Percentiles rank a stretch among this genome's conserved stretches.
These are phyloP conservation scores for Sugiyamaella paludigena DNA, from an alignment of 1,139 yeast species.

Conservation along the genomic window DNA sequence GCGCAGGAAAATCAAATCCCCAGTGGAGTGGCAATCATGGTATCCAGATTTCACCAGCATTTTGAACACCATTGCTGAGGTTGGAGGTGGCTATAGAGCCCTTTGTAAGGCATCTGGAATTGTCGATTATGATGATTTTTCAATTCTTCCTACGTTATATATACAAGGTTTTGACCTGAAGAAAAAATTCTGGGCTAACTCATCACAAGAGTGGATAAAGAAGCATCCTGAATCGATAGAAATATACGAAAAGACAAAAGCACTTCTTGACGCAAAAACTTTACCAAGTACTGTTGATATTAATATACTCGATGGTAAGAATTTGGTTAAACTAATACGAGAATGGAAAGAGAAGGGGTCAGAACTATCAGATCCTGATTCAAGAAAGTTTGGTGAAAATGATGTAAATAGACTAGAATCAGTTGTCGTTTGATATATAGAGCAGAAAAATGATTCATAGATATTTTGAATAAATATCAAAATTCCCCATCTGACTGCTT, in stretches of 20 bases:
- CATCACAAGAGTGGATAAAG: slow-evolving; percentile 10
- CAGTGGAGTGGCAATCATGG: slow-evolving; percentile 24
- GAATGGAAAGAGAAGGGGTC: no score
- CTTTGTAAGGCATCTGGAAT: slow-evolving; percentile 3
- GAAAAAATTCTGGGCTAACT: slow-evolving; percentile 11
- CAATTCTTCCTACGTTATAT: slow-evolving; percentile 2
- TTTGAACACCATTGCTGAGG: slow-evolving; percentile 21
- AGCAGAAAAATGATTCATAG: no score
- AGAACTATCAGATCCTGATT: no score
- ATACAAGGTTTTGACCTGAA: slow-evolving; percentile 12
- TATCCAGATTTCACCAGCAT: slow-evolving; percentile 22
- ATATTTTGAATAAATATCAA: no score
- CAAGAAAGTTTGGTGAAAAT: no score
- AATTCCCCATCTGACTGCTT: no score
- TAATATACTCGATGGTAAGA: no score
- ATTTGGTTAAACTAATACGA: no score
- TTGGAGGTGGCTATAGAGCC: slow-evolving; percentile 17
- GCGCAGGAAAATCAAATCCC: slow-evolving; percentile 13
- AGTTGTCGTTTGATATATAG: no score
- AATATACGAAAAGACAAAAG: slow-evolving; percentile 5
- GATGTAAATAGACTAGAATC: no score
- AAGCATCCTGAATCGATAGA: slow-evolving; percentile 15
- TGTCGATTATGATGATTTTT: slow-evolving; percentile 2
- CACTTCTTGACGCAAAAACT: slow-evolving; percentile 9
- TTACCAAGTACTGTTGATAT: no score